phyloP scores from a whole-genome alignment of 2,329 filamentous ascomycete genomes.

The Colletotrichum navitas region DNA sequence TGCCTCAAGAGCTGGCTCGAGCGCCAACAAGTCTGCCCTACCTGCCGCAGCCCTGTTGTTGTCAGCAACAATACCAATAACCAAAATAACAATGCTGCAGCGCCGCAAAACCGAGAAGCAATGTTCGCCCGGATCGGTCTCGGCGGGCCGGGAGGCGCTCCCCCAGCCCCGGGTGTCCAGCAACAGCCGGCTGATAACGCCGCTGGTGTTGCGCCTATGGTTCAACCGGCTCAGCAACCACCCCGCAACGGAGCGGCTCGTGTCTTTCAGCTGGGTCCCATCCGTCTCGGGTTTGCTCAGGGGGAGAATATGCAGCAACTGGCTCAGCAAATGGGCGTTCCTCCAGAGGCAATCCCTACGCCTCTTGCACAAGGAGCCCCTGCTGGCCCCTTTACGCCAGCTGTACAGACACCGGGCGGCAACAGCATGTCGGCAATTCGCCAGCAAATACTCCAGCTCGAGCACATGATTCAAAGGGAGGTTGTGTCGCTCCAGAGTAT shows the following conservation, averaged over 20 bases:
- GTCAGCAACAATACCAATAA: conserved; percentile 61
- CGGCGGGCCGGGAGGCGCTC: conserved; percentile 36
- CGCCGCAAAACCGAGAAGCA: conserved; percentile 52
- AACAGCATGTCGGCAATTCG: conserved; percentile 63
- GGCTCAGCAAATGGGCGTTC: conserved; percentile 71
- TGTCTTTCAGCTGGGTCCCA: conserved; percentile 79
- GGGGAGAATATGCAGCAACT: conserved; percentile 76
- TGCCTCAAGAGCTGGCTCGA: conserved; percentile 98
- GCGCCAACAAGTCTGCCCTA: conserved; percentile 96
- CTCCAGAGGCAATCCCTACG: conserved; percentile 44
- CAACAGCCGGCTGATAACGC: conserved; percentile 51
- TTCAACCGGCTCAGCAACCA: conserved; percentile 43
- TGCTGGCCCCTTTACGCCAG: conserved; percentile 42
- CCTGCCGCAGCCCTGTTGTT: conserved; percentile 88
- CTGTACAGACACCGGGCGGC: conserved; percentile 43
- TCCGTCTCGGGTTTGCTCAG: conserved; percentile 83
- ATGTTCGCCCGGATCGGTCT: conserved; percentile 51
- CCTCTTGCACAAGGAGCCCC: conserved; percentile 31
- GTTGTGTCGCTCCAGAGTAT: conserved; percentile 72
- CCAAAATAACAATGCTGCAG: conserved; percentile 50
- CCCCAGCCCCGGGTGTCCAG: conserved; percentile 48
- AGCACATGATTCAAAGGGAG: conserved; percentile 77
- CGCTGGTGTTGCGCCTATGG: conserved; percentile 31
- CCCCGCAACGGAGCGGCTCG: conserved; percentile 61
- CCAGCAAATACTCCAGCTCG: conserved; percentile 73